Conservation (phyloP, 208 protist species). For the Leishmania gerbilli region DNA sequence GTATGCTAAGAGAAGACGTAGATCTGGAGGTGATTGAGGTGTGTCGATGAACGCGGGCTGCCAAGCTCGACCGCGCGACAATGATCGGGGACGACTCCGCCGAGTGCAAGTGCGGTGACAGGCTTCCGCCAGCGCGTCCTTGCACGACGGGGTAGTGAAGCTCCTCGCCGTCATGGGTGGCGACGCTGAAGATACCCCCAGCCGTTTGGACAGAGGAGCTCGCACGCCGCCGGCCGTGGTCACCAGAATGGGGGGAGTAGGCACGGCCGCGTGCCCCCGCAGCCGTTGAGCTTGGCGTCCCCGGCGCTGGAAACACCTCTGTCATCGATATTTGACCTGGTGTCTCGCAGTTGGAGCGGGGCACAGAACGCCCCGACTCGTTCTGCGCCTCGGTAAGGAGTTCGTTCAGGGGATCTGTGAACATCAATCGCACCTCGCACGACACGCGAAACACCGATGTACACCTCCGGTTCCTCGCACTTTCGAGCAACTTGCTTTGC, state of each 20-base stretch:
- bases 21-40: conserved; percentile 5
- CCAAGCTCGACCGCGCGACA: conserved; percentile 1
- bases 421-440: background rate
- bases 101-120: background rate
- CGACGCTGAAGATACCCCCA: conserved; percentile 16
- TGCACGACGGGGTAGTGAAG: conserved; percentile 29
- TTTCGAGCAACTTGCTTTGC: background rate
- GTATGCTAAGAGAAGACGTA: background rate
- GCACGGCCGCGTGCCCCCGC: background rate
- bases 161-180: conserved; percentile 20
- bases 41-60: conserved; percentile 13
- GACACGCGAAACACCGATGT: background rate
- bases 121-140: conserved; percentile 29
- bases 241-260: background rate
- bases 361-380: background rate
- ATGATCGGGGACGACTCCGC: background rate
- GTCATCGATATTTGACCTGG: conserved; percentile 14
- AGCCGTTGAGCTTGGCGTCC: background rate
- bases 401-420: background rate
- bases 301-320: conserved; percentile 14
- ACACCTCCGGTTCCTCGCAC: background rate
- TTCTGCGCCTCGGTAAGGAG: conserved; percentile 7
- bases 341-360: background rate
- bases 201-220: background rate
- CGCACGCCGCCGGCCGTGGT: background rate